phyloP scores from a whole-genome alignment of 306 rosid genomes.

The Quercus bicolor region DNA sequence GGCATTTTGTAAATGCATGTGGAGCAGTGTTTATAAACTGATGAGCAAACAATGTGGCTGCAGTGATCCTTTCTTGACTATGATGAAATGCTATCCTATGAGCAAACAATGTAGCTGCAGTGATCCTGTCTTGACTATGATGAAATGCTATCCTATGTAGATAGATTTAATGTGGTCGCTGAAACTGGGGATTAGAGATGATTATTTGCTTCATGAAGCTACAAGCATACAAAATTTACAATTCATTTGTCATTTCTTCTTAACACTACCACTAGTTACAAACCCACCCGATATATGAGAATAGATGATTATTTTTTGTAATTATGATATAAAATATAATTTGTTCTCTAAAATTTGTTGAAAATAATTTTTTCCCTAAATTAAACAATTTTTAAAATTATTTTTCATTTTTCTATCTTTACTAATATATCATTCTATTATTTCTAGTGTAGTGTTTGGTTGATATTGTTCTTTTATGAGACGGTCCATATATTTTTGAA shows the following conservation, averaged over 20 bases:
- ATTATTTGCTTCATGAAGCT: slow-evolving; percentile 19
- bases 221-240: slow-evolving; percentile 22
- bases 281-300: no score
- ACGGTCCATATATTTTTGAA: no score
- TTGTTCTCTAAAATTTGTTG: no score
- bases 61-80: slow-evolving; percentile 4
- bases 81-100: slow-evolving; percentile 12
- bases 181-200: slow-evolving; percentile 14
- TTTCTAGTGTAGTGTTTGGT: no score
- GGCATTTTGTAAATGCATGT: slow-evolving; percentile 46
- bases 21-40: slow-evolving; percentile 48
- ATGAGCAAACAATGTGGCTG: slow-evolving; percentile 25
- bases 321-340: no score
- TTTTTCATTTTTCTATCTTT: no score
- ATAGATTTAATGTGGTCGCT: slow-evolving; percentile 11
- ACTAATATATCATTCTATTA: no score
- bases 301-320: no score
- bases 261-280: background rate
- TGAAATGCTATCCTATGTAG: slow-evolving; percentile 11
- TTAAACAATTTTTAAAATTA: no score
- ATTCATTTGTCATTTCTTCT: slow-evolving; percentile 19
- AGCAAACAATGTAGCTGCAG: slow-evolving; percentile 16
- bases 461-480: no score
- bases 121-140: slow-evolving; percentile 11
- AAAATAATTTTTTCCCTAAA: no score